Evolutionary conservation across 176 grass and related monocot genomes (phyloP), one percentile per base, ranked within the genome.

Genomic region (Carex scoparia): DNA sequence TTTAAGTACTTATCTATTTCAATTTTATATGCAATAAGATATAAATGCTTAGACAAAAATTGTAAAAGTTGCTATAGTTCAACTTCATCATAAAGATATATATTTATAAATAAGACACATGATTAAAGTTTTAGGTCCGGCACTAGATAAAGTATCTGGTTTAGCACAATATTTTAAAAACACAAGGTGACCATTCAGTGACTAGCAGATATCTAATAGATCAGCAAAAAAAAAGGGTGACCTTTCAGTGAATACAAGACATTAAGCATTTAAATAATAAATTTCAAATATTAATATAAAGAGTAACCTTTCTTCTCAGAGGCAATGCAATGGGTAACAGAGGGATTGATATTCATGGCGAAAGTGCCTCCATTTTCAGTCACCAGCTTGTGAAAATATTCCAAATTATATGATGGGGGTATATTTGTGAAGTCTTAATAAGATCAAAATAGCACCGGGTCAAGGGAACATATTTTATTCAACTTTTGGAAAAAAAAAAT

Each of bases 311-410:
- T 98, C 81, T 94, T 94, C 65, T 98, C 95, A 0, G 92, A 82
- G 31, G 91, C 91, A 77, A 98, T 93, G 58, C 89, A 91, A 69
- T 94, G 92, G 53, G 92, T 98, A 83, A 98, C 89, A 19, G 95
- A 93, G 68, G 94, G 89, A 88, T 94, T 98, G 74, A 98, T 87
- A 98, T 98, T 98, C 95, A 98, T 98, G 2, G 95, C 92, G 75
- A 98, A 98, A 59, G 89, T 88, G 78, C 92, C 95, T 5, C 95
- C 95, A 83, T 98, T 98, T 89, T 98, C 92, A 74, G 88, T 89
- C 81, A 98, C 95, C 73, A 93, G 30, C 86, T 94, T 94, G 80
- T 98, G 95, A 87, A 94, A 94, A 80, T 94, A 89, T 65, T 94
- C 95, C 4, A 94, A 84, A 86, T 88, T 89, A 85, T 92, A 93